Evolutionary conservation across 371 early-diverging fungal species (phyloP), one percentile per base, ranked within the genome.

Genomic region (Funneliformis caledonium): DNA sequence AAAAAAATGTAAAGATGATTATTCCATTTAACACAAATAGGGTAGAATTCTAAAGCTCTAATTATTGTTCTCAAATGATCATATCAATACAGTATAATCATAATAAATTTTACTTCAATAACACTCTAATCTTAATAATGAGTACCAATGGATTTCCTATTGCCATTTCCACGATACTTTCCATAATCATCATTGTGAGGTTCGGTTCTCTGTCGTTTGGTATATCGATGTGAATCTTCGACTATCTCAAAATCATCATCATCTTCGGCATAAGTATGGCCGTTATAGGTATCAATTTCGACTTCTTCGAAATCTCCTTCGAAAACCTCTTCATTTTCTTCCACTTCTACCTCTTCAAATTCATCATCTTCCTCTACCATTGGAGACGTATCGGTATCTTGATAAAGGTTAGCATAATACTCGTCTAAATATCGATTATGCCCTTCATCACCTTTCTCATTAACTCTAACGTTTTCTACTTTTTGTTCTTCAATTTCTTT

Each of bases 381-480:
- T 69, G 69, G 69, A 4, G 69, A 69, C 43, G 42, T 42, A 19
- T 37, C 78, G 31, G 78, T 69, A 22, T 74, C 64, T 56, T 80
- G 50, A 14, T 81, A 67, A 59, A 52, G 56, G 43, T 82, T 68
- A 22, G 72, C 82, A 56, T 82, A 82, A 48, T 82, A 82, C 7
- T 64, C 52, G 14, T 31, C 73, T 42, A n/a, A 69, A 69, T n/a
- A 69, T 69, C 42, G 33, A 19, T n/a, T 26, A 9, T n/a, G 43
- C 10, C 73, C 42, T 14, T 78, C 78, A 8, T 69, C 47, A 19
- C 43, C 62, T 26, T 78, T 79, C 19, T 79, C 79, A 6, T 37
- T 69, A 43, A 31, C 37, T 37, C 43, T 45, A 7, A 12, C 70
- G 37, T n/a, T 72, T 70, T 82, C 82, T 14, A 52, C 26, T 6